phyloP scores from a whole-genome alignment of 2,329 filamentous ascomycete genomes.

The Cladosporium halotolerans region DNA sequence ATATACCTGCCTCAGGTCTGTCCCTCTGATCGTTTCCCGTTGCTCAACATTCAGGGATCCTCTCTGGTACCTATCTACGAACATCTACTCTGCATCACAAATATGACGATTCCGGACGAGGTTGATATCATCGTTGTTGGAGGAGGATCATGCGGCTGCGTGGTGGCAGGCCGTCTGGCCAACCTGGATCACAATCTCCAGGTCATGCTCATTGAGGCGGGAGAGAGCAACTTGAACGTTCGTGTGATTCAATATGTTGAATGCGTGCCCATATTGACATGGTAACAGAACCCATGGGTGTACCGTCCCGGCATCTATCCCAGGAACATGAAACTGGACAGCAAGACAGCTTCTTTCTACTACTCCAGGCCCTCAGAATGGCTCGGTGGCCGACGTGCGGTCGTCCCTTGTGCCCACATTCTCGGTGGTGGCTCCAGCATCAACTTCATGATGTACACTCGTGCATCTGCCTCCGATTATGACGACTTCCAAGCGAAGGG shows the following conservation, averaged over 20 bases:
- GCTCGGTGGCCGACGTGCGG: conserved; percentile 36
- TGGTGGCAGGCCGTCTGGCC: conserved; percentile 46
- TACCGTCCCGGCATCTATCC: conserved; percentile 51
- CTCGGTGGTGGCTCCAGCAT: conserved; percentile 52
- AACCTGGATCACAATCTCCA: conserved; percentile 44
- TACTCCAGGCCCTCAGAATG: conserved; percentile 39
- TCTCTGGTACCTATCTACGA: background rate
- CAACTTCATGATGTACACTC: conserved; percentile 30
- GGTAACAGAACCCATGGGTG: conserved; percentile 64
- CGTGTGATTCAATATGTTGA: conserved; percentile 33
- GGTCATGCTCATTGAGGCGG: conserved; percentile 49
- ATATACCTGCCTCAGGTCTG: conserved; percentile 17
- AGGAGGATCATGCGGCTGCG: conserved; percentile 45
- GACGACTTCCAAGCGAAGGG: conserved; percentile 19
- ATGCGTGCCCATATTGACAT: background rate
- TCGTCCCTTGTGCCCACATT: conserved; percentile 39
- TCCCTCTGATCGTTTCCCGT: conserved; percentile 1
- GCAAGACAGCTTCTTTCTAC: conserved; percentile 47
- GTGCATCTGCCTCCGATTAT: conserved; percentile 17
- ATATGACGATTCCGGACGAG: conserved; percentile 64
- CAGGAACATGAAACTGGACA: conserved; percentile 40
- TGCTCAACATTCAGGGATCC: background rate
- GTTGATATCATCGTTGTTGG: conserved; percentile 76
- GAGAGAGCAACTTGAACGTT: conserved; percentile 57
- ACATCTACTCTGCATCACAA: conserved; percentile 15